phyloP scores from a whole-genome alignment of 2,329 filamentous ascomycete genomes.

The Sarocladium brachiariae region DNA sequence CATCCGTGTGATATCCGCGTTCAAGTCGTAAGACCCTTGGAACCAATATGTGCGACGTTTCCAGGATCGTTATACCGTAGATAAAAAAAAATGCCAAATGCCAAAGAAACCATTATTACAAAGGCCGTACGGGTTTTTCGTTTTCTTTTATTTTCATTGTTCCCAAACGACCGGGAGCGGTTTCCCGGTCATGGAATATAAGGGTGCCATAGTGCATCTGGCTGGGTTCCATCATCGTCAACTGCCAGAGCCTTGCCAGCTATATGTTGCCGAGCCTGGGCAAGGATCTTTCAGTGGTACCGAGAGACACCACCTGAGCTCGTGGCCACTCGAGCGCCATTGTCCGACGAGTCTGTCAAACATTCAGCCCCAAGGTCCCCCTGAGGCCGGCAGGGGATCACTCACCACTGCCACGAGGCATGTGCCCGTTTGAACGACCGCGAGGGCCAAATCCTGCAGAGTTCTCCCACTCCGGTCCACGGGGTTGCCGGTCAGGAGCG shows the following conservation, averaged over 20 bases:
- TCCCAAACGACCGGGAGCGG: not conserved
- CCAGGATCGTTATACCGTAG: constrained; percentile 7
- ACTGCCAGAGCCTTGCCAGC: not conserved
- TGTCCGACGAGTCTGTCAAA: constrained; percentile 35
- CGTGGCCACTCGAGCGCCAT: constrained; percentile 30
- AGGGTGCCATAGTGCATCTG: too few species aligned
- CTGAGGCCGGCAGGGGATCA: constrained; percentile 12
- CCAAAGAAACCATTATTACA: constrained; percentile 9
- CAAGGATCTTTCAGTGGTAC: constrained; percentile 25
- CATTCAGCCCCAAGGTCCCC: constrained; percentile 13
- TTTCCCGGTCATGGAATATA: not conserved
- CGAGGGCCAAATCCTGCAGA: constrained; percentile 46
- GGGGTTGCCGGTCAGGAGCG: constrained; percentile 56
- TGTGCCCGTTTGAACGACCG: constrained; percentile 52
- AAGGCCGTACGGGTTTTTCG: not conserved
- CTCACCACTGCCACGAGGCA: constrained; percentile 55
- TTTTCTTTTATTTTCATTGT: not conserved
- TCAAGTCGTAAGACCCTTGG: constrained; percentile 10
- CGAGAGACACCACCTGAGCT: constrained; percentile 28
- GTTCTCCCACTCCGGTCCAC: constrained; percentile 56
- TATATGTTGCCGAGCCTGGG: not conserved
- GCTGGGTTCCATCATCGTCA: not conserved
- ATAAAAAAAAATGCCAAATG: constrained; percentile 10
- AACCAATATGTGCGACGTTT: constrained; percentile 3
- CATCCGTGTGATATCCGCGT: constrained; percentile 9